Evolutionary conservation across 2,329 filamentous ascomycete genomes (phyloP), one percentile per base, ranked within the genome.

Genomic region (Coleophoma eucalyptorum): DNA sequence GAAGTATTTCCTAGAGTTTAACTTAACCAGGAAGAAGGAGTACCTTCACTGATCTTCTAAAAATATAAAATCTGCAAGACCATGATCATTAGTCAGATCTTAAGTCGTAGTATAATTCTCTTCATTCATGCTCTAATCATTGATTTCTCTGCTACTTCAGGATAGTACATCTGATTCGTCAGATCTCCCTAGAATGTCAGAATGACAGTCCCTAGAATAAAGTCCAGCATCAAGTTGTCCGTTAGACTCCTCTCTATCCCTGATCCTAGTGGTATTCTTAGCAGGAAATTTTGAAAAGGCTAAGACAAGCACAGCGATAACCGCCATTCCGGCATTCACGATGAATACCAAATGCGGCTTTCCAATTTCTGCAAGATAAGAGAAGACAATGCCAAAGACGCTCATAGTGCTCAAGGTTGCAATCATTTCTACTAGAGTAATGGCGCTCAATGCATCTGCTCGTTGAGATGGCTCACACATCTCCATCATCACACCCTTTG

Each of bases 401-500:
- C 81, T 81, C 12, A 43, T 20, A 1, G 57, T 89, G 0, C 77
- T 71, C 2, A 90, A 67, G 20, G 79, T 72, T 0, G 84, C 86
- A 32, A 87, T 76, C 55, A 87, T 88, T 61, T 90, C 86, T 0
- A 89, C 80, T 0, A 89, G 69, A 0, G 83, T 87, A 12, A 90
- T 83, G 0, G 83, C 84, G 37, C 83, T 83, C 3, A 90, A 69
- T 0, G 86, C 86, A 60, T 90, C 86, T 0, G 80, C 76, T 0
- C 85, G 75, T 50, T 86, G 78, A 0, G 73, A 73, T 1, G 80
- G 72, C 0, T 83, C 71, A 42, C 84, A 84, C 83, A 89, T 86
- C 50, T 86, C 80, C 0, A 87, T 78, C 52, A 89, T 87, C n/a
- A 86, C 83, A 1, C 86, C 86, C 57, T 89, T 90, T 1, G 84